Conservation (phyloP, 345 rosid species). For the Raphanus raphanistrum region DNA sequence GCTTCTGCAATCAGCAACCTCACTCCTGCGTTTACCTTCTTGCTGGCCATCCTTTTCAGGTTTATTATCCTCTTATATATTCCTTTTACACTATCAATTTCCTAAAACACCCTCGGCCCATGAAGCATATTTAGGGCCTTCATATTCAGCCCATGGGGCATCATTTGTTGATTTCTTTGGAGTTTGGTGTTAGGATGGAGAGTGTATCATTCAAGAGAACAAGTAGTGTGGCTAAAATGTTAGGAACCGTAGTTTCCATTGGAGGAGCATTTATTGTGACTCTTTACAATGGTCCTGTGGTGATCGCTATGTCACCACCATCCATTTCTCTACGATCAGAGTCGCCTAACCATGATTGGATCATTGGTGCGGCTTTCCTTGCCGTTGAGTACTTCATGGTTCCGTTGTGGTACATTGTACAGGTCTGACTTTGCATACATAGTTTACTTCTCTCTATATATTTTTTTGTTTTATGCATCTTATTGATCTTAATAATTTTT, state of each 20-base stretch:
- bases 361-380: constrained; percentile 70
- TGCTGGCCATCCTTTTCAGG: constrained; percentile 82
- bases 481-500: not conserved
- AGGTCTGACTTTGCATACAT: constrained; percentile 47
- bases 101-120: constrained; percentile 25
- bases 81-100: constrained; percentile 21
- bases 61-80: not conserved
- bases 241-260: constrained; percentile 77
- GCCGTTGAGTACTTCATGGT: constrained; percentile 62
- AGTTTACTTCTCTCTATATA: not conserved
- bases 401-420: constrained; percentile 88
- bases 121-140: constrained; percentile 13
- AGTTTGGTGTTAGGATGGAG: constrained; percentile 63
- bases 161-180: not conserved
- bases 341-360: constrained; percentile 59
- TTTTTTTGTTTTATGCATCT: not conserved
- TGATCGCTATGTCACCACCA: constrained; percentile 44
- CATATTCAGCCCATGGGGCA: constrained; percentile 1
- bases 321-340: constrained; percentile 36
- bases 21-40: constrained; percentile 92
- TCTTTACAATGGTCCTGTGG: constrained; percentile 69
- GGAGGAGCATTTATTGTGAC: constrained; percentile 77
- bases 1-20: constrained; percentile 98
- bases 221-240: constrained; percentile 74
- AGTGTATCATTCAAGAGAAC: constrained; percentile 49